Conservation (phyloP, 163 green algal genomes). For the Coccomyxa subellipsoidea region DNA sequence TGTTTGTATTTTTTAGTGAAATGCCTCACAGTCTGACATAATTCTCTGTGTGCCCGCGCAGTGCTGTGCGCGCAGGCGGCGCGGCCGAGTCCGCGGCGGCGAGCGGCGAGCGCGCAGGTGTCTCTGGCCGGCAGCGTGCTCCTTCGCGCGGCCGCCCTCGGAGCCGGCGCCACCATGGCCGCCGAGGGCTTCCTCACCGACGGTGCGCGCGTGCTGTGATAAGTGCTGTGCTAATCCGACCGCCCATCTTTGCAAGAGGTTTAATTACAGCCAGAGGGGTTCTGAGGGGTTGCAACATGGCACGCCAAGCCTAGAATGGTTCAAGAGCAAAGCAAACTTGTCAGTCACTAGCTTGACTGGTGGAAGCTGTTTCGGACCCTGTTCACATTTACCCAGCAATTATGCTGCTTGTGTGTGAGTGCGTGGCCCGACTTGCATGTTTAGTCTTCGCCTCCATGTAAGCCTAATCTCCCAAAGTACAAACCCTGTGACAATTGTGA, state of each 20-base stretch:
- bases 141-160: neutral
- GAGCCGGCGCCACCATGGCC: slow-evolving; percentile 1
- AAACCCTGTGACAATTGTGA: too few species aligned
- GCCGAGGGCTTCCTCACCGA: neutral
- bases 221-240: neutral
- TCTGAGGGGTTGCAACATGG: too few species aligned
- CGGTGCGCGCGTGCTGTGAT: neutral
- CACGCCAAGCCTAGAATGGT: neutral
- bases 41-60: neutral
- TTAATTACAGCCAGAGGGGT: too few species aligned
- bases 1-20: too few species aligned
- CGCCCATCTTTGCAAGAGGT: too few species aligned
- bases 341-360: neutral
- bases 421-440: too few species aligned
- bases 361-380: neutral
- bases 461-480: too few species aligned
- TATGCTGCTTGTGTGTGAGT: too few species aligned
- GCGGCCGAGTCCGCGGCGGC: neutral
- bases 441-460: too few species aligned
- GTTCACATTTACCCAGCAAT: too few species aligned
- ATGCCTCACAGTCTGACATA: too few species aligned
- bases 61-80: neutral
- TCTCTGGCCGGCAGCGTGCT: slow-evolving; percentile 3
- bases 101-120: neutral
- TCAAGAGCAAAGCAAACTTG: neutral